Evolutionary conservation across 345 rosid species (phyloP).

Genomic region (Abelmoschus esculentus): DNA sequence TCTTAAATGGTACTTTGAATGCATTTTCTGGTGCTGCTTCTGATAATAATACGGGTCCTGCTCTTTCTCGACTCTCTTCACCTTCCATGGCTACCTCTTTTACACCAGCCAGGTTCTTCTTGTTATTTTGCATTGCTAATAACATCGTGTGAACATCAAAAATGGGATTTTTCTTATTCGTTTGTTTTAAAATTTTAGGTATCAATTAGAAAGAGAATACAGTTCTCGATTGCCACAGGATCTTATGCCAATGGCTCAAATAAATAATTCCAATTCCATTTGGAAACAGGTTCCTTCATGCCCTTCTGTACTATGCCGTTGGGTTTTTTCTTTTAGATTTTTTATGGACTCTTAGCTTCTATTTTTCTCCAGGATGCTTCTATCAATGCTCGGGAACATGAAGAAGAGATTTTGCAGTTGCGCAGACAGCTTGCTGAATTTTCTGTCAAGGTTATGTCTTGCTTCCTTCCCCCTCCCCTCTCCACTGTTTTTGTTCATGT

Average conservation of each 20-base stretch:
- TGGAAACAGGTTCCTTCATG: slow-evolving; percentile 68
- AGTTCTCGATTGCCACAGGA: slow-evolving; percentile 44
- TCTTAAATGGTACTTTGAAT: slow-evolving; percentile 43
- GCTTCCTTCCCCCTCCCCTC: neutral
- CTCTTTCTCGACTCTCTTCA: slow-evolving; percentile 51
- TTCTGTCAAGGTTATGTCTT: slow-evolving; percentile 59
- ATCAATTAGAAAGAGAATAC: slow-evolving; percentile 50
- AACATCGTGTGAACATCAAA: neutral
- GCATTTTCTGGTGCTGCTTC: slow-evolving; percentile 21
- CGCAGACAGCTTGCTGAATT: slow-evolving; percentile 72
- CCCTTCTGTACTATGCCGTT: slow-evolving; percentile 9
- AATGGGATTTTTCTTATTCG: slow-evolving; percentile 1
- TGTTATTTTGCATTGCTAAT: neutral
- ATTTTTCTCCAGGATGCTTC: slow-evolving; percentile 42
- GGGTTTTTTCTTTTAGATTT: neutral
- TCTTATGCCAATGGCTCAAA: slow-evolving; percentile 62
- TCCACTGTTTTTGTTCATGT: neutral
- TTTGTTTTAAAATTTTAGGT: slow-evolving; percentile 36
- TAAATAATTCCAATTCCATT: slow-evolving; percentile 39
- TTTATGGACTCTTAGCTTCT: slow-evolving; percentile 10
- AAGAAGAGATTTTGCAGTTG: slow-evolving; percentile 74
- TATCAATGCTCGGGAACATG: slow-evolving; percentile 63
- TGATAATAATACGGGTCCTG: slow-evolving; percentile 17
- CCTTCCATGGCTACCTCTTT: slow-evolving; percentile 44
- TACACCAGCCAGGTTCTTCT: slow-evolving; percentile 52